A percentile compares a stretch with the other conserved stretches of the same genome.
These are phyloP conservation scores for Eleusine indica DNA, from an alignment of 176 grass and related monocot species.

Conservation along the genomic window DNA sequence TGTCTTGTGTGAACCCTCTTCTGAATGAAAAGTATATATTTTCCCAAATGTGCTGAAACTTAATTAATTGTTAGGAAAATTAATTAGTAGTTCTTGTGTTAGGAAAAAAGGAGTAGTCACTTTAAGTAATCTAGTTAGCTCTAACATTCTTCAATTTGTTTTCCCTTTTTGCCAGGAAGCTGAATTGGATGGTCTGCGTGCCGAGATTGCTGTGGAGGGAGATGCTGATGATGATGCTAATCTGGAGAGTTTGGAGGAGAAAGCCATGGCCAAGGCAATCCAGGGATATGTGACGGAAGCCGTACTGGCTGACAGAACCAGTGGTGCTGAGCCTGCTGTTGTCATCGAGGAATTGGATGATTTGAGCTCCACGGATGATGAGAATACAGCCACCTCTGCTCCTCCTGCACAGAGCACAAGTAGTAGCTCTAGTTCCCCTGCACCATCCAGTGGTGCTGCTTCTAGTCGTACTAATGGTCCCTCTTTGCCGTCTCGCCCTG, in stretches of 20 bases:
- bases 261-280: constrained; percentile 34
- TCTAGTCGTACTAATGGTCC: constrained; percentile 34
- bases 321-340: constrained; percentile 50
- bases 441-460: constrained; percentile 27
- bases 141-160: too few relatives aligned
- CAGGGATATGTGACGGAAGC: constrained; percentile 37
- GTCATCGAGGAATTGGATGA: constrained; percentile 57
- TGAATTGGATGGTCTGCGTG: constrained; percentile 3
- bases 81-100: too few relatives aligned
- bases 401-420: constrained; percentile 25
- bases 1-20: too few relatives aligned
- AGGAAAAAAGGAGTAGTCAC: too few relatives aligned
- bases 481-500: constrained; percentile 54
- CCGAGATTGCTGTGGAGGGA: constrained; percentile 4
- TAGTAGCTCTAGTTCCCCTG: constrained; percentile 17
- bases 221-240: neutral
- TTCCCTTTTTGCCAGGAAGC: neutral
- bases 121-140: too few relatives aligned
- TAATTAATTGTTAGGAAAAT: too few relatives aligned
- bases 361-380: constrained; percentile 52
- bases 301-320: constrained; percentile 32
- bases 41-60: too few relatives aligned
- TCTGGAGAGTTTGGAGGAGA: constrained; percentile 26
- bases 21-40: too few relatives aligned
- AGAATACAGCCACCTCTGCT: constrained; percentile 40